phyloP scores from a whole-genome alignment of 441 rosid species.

The Adansonia rubrostipa region DNA sequence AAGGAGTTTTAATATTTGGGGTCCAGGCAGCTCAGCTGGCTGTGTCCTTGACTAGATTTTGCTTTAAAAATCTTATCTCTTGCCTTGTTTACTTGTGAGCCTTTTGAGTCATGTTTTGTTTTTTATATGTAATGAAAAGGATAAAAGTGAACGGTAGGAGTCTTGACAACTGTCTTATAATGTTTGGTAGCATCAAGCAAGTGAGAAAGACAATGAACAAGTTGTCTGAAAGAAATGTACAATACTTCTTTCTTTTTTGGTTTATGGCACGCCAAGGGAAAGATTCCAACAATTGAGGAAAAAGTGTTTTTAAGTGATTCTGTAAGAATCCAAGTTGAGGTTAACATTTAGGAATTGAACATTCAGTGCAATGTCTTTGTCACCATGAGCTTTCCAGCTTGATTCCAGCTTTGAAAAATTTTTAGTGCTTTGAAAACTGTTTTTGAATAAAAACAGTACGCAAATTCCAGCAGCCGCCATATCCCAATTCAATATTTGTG shows the following conservation, averaged over 20 bases:
- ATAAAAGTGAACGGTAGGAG: conserved; percentile 5
- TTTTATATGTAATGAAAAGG: no score
- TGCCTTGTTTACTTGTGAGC: background rate
- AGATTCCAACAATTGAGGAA: conserved; percentile 12
- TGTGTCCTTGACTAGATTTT: background rate
- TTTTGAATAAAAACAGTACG: background rate
- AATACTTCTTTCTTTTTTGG: background rate
- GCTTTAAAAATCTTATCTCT: background rate
- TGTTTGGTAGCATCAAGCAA: background rate
- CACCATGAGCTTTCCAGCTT: conserved; percentile 2
- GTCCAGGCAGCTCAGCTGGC: background rate
- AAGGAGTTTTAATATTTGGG: background rate
- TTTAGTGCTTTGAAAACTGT: background rate
- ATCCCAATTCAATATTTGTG: background rate
- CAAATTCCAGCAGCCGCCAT: conserved; percentile 11
- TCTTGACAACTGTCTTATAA: conserved; percentile 3
- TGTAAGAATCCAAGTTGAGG: conserved; percentile 11
- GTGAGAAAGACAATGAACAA: background rate
- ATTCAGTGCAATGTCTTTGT: background rate
- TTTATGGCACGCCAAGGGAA: background rate
- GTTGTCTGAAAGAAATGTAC: background rate
- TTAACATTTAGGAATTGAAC: background rate
- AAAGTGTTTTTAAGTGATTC: background rate
- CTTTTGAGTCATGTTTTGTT: background rate
- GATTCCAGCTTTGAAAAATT: background rate